Base-by-base conservation (phyloP, 2,329 filamentous ascomycete species). In the Fusarium liriodendri region DNA sequence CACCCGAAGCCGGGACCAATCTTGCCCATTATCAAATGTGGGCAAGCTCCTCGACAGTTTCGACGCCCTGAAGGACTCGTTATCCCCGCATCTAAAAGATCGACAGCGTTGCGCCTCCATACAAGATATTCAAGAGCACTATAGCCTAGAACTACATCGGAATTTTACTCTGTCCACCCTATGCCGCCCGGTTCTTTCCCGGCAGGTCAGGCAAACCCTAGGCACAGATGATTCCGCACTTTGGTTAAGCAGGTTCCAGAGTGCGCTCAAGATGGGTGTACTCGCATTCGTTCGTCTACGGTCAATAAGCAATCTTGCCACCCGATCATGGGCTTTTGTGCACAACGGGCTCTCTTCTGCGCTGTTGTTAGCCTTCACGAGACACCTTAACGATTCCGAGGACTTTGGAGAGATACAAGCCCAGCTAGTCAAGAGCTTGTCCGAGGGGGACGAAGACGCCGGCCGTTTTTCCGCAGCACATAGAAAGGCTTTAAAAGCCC, bases 281-380 rank as follows among this genome's bases (percentile, higher is more conserved):
- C 22, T 40, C 5, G 73, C 71, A 16, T 70, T 72, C 8, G 66
- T 76, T 27, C 67, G 64, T 2, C 35, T 76, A 1, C 72, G 71
- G 20, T 64, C 62, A 1, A 62, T 71, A 8, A 60, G 66, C 5
- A 73, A 52, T 16, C 64, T 69, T 45, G 62, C 74, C 7, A 76
- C 70, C 14, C 66, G 64, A 0, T 76, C 74, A 3, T 76, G 74
- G 74, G 74, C 75, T 4, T 75, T 71, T 3, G 58, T 76, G 16
- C 74, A 76, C 8, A 76, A 75, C 4, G 72, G 70, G 2, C 70
- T 76, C n/a, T 62, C 73, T 4, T 76, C 71, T 1, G 72, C 70
- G 0, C 42, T 76, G 6, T 54, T 75, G 4, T 40, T 76, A 13
- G 74, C 73, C 8, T 69, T 76, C 16, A 73, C 69, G 25, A 33